Percentiles rank a stretch among this genome's conserved stretches.
Conservation (phyloP, 345 rosid species). For the Pugionium dolabratum region DNA sequence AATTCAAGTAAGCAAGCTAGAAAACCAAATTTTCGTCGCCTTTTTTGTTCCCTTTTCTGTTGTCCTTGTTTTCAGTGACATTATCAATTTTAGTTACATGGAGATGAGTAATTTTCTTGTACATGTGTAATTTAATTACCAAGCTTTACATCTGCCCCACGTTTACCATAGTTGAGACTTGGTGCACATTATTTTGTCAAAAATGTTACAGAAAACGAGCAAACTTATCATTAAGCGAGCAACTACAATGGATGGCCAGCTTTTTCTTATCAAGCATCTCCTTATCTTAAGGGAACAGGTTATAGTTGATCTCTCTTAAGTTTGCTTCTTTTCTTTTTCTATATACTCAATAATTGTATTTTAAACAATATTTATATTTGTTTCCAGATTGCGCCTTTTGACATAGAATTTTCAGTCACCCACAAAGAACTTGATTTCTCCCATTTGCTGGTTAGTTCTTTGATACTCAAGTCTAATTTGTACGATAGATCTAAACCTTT, state of each 20-base stretch:
- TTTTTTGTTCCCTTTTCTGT: conserved; percentile 11
- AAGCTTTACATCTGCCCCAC: conserved; percentile 12
- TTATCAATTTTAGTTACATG: conserved; percentile 9
- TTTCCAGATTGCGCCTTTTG: conserved; percentile 91
- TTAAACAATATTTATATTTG: conserved; percentile 13
- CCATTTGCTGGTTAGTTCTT: conserved; percentile 84
- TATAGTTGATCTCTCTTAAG: conserved; percentile 31
- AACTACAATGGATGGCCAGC: conserved; percentile 88
- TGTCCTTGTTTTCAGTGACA: conserved; percentile 4
- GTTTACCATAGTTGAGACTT: conserved; percentile 15
- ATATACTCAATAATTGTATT: conserved; percentile 2
- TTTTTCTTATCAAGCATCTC: conserved; percentile 92
- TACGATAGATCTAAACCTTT: background rate
- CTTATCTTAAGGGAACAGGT: conserved; percentile 97
- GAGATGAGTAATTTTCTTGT: conserved; percentile 14
- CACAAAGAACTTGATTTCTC: conserved; percentile 99
- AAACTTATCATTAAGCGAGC: conserved; percentile 78
- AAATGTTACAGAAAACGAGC: conserved; percentile 76
- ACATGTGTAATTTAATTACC: conserved; percentile 4
- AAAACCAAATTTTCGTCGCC: conserved; percentile 17
- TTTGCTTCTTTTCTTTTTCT: conserved; percentile 18
- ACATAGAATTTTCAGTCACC: conserved; percentile 91
- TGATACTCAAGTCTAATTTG: conserved; percentile 15
- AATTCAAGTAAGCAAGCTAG: conserved; percentile 70
- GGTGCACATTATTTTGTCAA: conserved; percentile 16